Base-by-base conservation (phyloP, 2,329 filamentous ascomycete genomes). In the Gliomastix tumulicola region DNA sequence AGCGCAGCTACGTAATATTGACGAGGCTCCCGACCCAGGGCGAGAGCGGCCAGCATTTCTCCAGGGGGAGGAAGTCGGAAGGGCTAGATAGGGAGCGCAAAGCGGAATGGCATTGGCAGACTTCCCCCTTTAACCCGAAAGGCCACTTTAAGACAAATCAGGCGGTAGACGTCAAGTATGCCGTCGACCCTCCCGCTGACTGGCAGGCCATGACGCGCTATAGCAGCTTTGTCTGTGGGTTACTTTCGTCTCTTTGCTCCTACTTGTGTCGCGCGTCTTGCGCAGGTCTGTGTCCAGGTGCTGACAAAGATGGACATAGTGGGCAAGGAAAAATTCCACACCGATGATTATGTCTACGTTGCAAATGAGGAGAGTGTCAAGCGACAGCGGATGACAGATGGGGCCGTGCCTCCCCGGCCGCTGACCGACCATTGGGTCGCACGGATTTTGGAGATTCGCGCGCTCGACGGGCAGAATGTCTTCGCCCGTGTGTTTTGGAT, bases 401-500 rank as follows among this genome's bases (percentile, higher is more conserved):
- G 42, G 21, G n/a, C n/a, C n/a, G n/a, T n/a, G n/a, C n/a, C n/a
- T n/a, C 35, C 39, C 34, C 39, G 25, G n/a, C 25, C 48, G 20
- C 50, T 48, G 34, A 59, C 70, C 16, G 71, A 77, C 39, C 74
- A 76, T 50, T 90, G 85, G 84, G 77, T 89, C 5, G 87, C 82
- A 7, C 74, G 76, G 45, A 82, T 92, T 33, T 69, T 89, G 16
- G 85, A 92, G 55, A 80, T 90, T 38, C 74, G 84, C 41, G 85
- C 83, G 9, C 71, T 72, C 39, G 79, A 86, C 50, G 69, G 77
- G 41, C 72, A 82, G 41, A 80, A 89, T 51, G 86, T 92, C 34
- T 90, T 83, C 53, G 75, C 87, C 13, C 70, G 85, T 25, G 75
- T 89, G 2, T 82, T 77, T 44, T 88, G 83, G 83, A 76, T 85